These are phyloP conservation scores for Ophiostoma sp. DNA, from an alignment of 2,329 filamentous ascomycete genomes.

Conservation along the genomic window DNA sequence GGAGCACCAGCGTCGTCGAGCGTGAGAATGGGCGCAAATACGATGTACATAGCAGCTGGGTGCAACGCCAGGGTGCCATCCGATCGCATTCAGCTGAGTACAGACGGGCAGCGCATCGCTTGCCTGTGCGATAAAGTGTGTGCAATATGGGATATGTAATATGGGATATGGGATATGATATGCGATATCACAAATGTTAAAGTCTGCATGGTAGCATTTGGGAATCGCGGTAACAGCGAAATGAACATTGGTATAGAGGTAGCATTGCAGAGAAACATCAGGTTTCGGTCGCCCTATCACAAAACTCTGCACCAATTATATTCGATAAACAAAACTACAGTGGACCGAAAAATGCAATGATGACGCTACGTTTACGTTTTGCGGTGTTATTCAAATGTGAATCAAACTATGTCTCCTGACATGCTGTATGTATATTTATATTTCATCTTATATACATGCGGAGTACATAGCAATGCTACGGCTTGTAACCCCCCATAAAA, in stretches of 20 bases:
- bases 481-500: conserved; percentile 8
- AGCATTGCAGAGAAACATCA: not conserved
- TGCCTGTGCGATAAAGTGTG: not conserved
- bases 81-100: not conserved
- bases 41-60: not conserved
- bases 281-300: not conserved
- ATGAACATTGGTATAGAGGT: not conserved
- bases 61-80: not conserved
- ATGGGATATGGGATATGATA: not conserved
- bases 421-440: not conserved
- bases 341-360: not conserved
- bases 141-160: not conserved
- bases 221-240: not conserved
- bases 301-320: no score
- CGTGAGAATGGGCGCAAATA: not conserved
- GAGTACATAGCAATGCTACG: not conserved
- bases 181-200: not conserved
- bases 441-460: not conserved
- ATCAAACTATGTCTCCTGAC: not conserved
- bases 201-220: not conserved
- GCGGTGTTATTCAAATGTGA: not conserved
- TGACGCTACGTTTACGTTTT: conserved; percentile 3
- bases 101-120: not conserved
- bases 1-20: not conserved
- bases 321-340: no score